Conservation (phyloP, 176 grass and related monocot species). For the Saccharum spontaneum region DNA sequence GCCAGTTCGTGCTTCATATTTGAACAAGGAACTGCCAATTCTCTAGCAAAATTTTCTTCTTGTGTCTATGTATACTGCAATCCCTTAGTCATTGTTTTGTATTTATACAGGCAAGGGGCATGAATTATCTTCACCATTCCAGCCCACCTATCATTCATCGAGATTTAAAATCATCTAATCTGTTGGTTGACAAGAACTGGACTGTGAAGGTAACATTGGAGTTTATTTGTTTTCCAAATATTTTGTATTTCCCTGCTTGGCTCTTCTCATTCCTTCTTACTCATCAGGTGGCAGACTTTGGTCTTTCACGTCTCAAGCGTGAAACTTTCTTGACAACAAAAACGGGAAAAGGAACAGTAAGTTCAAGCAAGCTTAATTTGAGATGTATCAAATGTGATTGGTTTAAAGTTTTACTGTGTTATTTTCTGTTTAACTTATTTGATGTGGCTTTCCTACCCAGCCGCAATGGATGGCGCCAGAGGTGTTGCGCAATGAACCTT, state of each 20-base stretch:
- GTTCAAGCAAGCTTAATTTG: slow-evolving; percentile 32
- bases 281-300: slow-evolving; percentile 95
- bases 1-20: slow-evolving; percentile 21
- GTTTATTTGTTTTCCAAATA: slow-evolving; percentile 30
- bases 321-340: slow-evolving; percentile 94
- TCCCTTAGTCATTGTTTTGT: background rate
- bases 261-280: slow-evolving; percentile 24
- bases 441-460: slow-evolving; percentile 37
- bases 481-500: slow-evolving; percentile 93
- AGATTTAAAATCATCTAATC: slow-evolving; percentile 97
- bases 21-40: slow-evolving; percentile 1
- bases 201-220: slow-evolving; percentile 71
- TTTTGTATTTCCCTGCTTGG: slow-evolving; percentile 6
- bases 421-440: slow-evolving; percentile 40
- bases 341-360: slow-evolving; percentile 95
- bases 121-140: slow-evolving; percentile 99
- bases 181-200: slow-evolving; percentile 99
- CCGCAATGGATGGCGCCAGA: slow-evolving; percentile 99
- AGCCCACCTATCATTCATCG: slow-evolving; percentile 91
- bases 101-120: slow-evolving; percentile 75
- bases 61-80: background rate
- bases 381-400: background rate
- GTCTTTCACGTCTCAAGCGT: slow-evolving; percentile 92
- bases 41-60: background rate
- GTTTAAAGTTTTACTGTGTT: slow-evolving; percentile 24